Evolutionary conservation across 257 asterid species (phyloP), one percentile per base, ranked within the genome.

Genomic region (Gentiana dahurica): DNA sequence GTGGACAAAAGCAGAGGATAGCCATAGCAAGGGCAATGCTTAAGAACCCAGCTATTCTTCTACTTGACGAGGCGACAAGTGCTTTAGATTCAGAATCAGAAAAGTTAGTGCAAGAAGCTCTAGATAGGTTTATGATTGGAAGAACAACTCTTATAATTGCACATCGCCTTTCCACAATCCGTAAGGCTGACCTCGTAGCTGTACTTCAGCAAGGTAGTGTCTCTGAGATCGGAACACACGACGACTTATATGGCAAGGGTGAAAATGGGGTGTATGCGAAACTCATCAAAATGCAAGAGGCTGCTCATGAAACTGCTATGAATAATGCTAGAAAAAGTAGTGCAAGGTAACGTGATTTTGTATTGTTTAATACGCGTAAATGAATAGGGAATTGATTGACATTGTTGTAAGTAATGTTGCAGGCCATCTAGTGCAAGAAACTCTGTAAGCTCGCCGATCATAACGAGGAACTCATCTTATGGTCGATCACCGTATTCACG

Each of bases 351-450:
- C 49, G 49, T 52, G 35, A 12, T 12, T 39, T 44, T 32, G 33
- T 13, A n/a, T 32, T 39, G 49, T 3, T 12, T 37, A 13, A 47
- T 8, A 11, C 34, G 11, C 35, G 37, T 36, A 37, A 50, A 59
- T 63, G 15, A 24, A 1, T 34, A 32, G 54, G 9, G 1, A 1
- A 52, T 11, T 41, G 49, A 3, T 12, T 54, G 48, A 41, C 54
- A 69, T 63, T 35, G 3, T 35, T 6, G 33, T 41, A 51, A 39
- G 24, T 52, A 51, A 39, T 12, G 2, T 53, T 50, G 45, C 77
- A 89, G 97, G 94, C 94, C 95, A 54, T 89, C 97, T 1, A 89
- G 95, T 52, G 97, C 97, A 8, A 79, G 97, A 57, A 89, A 89
- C 76, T 89, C 97, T 0, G 94, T 85, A 2, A 89, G 97, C 77